phyloP scores from a whole-genome alignment of 768 basidiomycete genomes.

The Mycena venus region DNA sequence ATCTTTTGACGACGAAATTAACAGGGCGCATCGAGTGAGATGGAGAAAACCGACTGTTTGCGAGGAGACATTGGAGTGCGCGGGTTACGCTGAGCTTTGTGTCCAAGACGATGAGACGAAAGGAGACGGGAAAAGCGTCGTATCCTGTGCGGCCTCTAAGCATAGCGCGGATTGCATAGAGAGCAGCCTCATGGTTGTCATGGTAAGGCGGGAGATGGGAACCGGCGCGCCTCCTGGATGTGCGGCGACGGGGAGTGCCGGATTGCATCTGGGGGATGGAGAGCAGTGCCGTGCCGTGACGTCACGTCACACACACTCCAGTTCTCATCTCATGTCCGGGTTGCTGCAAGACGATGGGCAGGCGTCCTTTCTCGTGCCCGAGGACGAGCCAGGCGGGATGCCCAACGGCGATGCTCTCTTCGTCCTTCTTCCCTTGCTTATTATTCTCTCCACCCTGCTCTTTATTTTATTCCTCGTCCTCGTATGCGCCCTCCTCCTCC shows the following conservation, averaged over 20 bases:
- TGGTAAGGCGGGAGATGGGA: slow-evolving; percentile 73
- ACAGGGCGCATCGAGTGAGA: slow-evolving; percentile 17
- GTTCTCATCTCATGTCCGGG: neutral
- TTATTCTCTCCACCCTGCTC: slow-evolving; percentile 93
- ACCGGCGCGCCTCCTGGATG: slow-evolving; percentile 68
- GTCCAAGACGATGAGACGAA: slow-evolving; percentile 96
- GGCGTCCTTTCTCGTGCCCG: slow-evolving; percentile 36
- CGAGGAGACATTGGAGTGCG: slow-evolving; percentile 87
- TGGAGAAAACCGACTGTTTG: slow-evolving; percentile 69
- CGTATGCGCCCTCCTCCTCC: slow-evolving; percentile 87
- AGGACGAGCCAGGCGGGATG: too few species aligned
- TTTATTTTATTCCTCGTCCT: slow-evolving; percentile 94
- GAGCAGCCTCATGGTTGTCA: slow-evolving; percentile 79
- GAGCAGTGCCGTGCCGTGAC: neutral
- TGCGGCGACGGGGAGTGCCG: slow-evolving; percentile 48
- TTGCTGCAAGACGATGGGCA: slow-evolving; percentile 30
- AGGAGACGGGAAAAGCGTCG: slow-evolving; percentile 97
- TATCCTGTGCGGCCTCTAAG: slow-evolving; percentile 91
- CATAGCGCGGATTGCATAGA: slow-evolving; percentile 81
- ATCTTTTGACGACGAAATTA: slow-evolving; percentile 61
- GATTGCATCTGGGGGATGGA: neutral
- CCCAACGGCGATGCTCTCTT: slow-evolving; percentile 73
- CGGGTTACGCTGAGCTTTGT: slow-evolving; percentile 97
- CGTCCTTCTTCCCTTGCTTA: slow-evolving; percentile 93
- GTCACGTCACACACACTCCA: neutral